These are phyloP conservation scores for Boletus subcaerulescens DNA, from an alignment of 768 basidiomycete genomes.

Conservation along the genomic window DNA sequence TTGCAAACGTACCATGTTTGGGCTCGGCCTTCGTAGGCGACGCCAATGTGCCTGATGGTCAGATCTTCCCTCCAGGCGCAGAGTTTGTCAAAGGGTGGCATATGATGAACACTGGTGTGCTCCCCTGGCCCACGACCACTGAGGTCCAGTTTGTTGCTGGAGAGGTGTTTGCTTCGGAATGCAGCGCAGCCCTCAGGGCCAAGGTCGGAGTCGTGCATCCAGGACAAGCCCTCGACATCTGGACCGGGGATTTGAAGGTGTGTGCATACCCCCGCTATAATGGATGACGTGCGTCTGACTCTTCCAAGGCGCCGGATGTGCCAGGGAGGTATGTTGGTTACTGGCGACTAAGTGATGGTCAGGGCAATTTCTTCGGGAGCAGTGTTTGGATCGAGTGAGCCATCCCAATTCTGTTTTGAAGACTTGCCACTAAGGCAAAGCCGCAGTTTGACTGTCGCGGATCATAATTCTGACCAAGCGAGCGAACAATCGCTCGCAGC, in stretches of 20 bases:
- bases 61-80: constrained; percentile 76
- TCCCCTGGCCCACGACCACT: constrained; percentile 67
- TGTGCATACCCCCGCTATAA: constrained; percentile 8
- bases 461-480: constrained; percentile 38
- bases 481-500: constrained; percentile 57
- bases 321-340: constrained; percentile 74
- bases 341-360: constrained; percentile 65
- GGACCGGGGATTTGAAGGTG: constrained; percentile 74
- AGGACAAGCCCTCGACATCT: constrained; percentile 60
- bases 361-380: constrained; percentile 58
- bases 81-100: constrained; percentile 86
- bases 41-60: constrained; percentile 71
- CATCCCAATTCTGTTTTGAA: not conserved
- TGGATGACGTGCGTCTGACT: constrained; percentile 1
- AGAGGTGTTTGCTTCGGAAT: constrained; percentile 47
- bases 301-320: constrained; percentile 60
- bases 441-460: constrained; percentile 63
- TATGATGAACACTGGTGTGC: constrained; percentile 60
- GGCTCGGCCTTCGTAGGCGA: constrained; percentile 62
- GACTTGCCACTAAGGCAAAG: constrained; percentile 3
- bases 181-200: constrained; percentile 31
- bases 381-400: constrained; percentile 80
- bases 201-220: constrained; percentile 55
- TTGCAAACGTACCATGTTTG: constrained; percentile 21
- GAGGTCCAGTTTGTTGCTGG: constrained; percentile 72